Evolutionary conservation across 768 basidiomycete genomes (phyloP).

Genomic region (Lepiota venenata): DNA sequence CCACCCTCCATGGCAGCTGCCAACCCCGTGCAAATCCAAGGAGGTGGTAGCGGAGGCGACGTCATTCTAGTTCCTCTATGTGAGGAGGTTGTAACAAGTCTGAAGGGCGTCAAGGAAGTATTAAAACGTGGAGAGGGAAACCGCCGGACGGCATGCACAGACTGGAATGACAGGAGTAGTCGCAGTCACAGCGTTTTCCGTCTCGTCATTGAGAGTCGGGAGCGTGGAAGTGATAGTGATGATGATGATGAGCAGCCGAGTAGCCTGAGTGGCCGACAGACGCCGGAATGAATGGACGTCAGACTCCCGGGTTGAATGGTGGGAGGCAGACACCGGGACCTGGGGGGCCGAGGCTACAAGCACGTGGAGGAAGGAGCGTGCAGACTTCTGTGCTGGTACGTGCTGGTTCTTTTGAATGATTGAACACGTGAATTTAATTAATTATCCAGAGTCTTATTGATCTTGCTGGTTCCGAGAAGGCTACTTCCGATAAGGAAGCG

Average conservation of each 20-base stretch:
- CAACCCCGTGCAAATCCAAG: constrained; percentile 72
- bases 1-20: constrained; percentile 51
- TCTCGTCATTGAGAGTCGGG: constrained; percentile 87
- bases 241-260: constrained; percentile 50
- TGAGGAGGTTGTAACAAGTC: constrained; percentile 92
- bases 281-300: constrained; percentile 28
- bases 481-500: constrained; percentile 94
- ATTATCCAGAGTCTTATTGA: constrained; percentile 79
- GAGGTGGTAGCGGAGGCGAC: constrained; percentile 62
- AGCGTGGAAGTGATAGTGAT: constrained; percentile 38
- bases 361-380: constrained; percentile 75
- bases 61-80: constrained; percentile 71
- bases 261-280: constrained; percentile 31
- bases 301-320: constrained; percentile 46
- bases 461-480: constrained; percentile 95
- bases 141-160: constrained; percentile 91
- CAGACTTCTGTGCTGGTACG: constrained; percentile 72
- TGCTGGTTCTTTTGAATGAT: constrained; percentile 4
- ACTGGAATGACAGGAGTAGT: constrained; percentile 97
- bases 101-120: constrained; percentile 83
- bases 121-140: constrained; percentile 84
- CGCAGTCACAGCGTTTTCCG: constrained; percentile 94
- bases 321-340: constrained; percentile 41
- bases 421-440: constrained; percentile 3
- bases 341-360: constrained; percentile 64